A percentile compares a stretch with the other conserved stretches of the same genome.
These are phyloP conservation scores for Phialophora chinensis DNA, from an alignment of 2,329 filamentous ascomycete species.

Conservation along the genomic window DNA sequence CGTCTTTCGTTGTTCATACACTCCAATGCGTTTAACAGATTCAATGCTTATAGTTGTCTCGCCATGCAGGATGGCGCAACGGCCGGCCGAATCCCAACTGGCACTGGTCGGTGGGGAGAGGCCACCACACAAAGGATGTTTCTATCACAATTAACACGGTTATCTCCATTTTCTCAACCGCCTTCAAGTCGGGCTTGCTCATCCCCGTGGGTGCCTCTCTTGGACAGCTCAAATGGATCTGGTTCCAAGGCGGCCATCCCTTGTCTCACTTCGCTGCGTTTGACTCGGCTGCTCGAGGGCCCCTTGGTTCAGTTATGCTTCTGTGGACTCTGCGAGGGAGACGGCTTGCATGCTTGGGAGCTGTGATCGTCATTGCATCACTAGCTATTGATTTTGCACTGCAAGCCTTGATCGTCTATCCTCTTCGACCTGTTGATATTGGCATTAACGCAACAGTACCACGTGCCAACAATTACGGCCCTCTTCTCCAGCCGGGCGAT, in stretches of 20 bases:
- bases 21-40: not conserved
- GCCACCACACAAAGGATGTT: not conserved
- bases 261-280: slow-evolving; percentile 35
- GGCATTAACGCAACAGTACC: not conserved
- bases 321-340: slow-evolving; percentile 34
- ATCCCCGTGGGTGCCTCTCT: slow-evolving; percentile 40
- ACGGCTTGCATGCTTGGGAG: slow-evolving; percentile 38
- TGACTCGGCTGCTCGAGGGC: slow-evolving; percentile 42
- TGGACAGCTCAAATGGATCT: slow-evolving; percentile 33
- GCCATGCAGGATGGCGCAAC: not conserved
- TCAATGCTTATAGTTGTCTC: not conserved
- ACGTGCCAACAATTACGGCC: not conserved
- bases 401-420: not conserved
- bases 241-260: slow-evolving; percentile 3
- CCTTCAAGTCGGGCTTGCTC: slow-evolving; percentile 41
- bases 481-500: not conserved
- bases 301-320: slow-evolving; percentile 40
- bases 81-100: not conserved
- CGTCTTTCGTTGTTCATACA: not conserved
- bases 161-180: slow-evolving; percentile 31
- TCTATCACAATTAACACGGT: not conserved
- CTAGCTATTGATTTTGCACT: not conserved
- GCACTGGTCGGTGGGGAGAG: not conserved
- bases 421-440: not conserved
- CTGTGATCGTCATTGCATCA: slow-evolving; percentile 36